Evolutionary conservation across 345 rosid species (phyloP), one percentile per base, ranked within the genome.

Genomic region (Populus pruinosa): DNA sequence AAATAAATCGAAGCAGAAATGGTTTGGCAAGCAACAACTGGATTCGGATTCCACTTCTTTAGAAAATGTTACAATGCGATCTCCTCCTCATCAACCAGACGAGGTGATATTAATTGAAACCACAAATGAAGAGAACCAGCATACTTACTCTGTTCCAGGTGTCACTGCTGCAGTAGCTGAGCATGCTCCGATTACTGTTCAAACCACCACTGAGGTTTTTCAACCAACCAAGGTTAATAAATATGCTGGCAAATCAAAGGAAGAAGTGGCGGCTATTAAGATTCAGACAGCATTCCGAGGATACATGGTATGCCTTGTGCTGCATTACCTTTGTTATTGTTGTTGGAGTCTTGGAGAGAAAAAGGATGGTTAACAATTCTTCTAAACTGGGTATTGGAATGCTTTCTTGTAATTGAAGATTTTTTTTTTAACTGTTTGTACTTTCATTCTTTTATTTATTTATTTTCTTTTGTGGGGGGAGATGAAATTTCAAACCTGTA

Each of bases 271-370:
- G n/a, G 98, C 97, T 6, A 89, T 94, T 80, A 85, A 85, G 84
- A 92, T 96, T 85, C 99, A 96, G 87, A 90, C 94, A 44, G 83
- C 94, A 31, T 92, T 94, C 82, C 89, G 98, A 75, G 95, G 94
- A 56, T 91, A 92, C 73, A 70, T 89, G 98, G 99, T 90, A 84
- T 55, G 85, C 68, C 63, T 67, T 73, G 13, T 62, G 29, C 18
- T 39, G 39, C n/a, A 35, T 76, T 53, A 36, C 21, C 44, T 49
- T 43, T 49, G 55, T 49, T 49, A 49, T 49, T 49, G 55, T 4
- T 49, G 55, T 17, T 5, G 55, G 55, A 41, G 13, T 41, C 44
- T 41, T 41, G 44, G 0, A 41, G 44, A 49, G 55, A 63, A 0
- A 63, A 63, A 63, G 67, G 67, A 23, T 21, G 27, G 5, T 63